Evolutionary conservation across 768 basidiomycete species (phyloP).

Genomic region (Suillus bovinus): DNA sequence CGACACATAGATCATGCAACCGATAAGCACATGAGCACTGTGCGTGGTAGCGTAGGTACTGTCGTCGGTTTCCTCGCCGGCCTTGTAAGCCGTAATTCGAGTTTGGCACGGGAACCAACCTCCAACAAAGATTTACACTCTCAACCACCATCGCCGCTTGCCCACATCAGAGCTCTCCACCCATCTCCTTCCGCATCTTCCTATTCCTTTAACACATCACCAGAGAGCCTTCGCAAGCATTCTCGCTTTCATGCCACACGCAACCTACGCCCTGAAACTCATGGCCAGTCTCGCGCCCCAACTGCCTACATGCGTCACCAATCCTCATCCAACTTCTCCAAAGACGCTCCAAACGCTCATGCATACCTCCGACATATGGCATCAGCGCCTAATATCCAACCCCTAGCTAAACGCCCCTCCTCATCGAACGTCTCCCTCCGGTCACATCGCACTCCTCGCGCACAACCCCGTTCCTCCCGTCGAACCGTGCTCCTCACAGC

Average conservation of each 20-base stretch:
- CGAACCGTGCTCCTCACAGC: constrained; percentile 35
- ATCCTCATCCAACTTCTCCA: constrained; percentile 26
- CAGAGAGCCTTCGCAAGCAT: constrained; percentile 21
- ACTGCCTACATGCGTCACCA: constrained; percentile 19
- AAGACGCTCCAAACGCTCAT: constrained; percentile 49
- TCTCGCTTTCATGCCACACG: constrained; percentile 8
- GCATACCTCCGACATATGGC: constrained; percentile 77
- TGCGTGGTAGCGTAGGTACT: constrained; percentile 46
- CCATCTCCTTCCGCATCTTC: constrained; percentile 18
- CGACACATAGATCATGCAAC: constrained; percentile 31
- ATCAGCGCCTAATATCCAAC: constrained; percentile 51
- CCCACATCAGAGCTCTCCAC: constrained; percentile 13
- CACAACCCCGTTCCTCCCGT: constrained; percentile 19
- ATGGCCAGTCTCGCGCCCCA: neutral
- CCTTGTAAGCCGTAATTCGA: constrained; percentile 42
- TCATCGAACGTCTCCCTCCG: constrained; percentile 32
- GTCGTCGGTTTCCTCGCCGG: constrained; percentile 70
- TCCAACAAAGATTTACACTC: constrained; percentile 19
- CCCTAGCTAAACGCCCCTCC: constrained; percentile 33
- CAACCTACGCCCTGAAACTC: neutral
- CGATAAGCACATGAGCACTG: constrained; percentile 34
- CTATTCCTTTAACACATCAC: constrained; percentile 18
- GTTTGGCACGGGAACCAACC: constrained; percentile 19
- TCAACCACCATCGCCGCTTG: constrained; percentile 28
- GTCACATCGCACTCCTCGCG: constrained; percentile 39